Percentiles rank a stretch among this genome's conserved stretches.
phyloP scores from a whole-genome alignment of 2,329 filamentous ascomycete species.

The Sporothrix luriei region DNA sequence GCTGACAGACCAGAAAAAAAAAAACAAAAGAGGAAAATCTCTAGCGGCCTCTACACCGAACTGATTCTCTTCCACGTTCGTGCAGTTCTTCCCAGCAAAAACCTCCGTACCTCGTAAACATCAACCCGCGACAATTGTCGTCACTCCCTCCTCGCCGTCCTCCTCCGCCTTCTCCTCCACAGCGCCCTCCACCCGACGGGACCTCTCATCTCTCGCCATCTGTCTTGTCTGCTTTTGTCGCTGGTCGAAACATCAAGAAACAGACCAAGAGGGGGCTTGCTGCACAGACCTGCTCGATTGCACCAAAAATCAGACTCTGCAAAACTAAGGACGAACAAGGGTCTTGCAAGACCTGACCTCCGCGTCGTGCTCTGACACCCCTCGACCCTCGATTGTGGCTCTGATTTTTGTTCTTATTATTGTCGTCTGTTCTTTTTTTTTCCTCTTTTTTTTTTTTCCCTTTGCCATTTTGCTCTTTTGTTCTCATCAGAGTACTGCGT shows the following conservation, averaged over 20 bases:
- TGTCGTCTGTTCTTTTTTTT: not conserved
- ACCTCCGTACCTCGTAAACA: not conserved
- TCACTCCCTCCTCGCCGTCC: not conserved
- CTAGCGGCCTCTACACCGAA: not conserved
- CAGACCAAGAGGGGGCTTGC: slow-evolving; percentile 14
- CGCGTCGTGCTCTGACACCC: not conserved
- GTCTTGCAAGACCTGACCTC: not conserved
- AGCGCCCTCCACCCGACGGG: not conserved
- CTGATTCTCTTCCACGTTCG: not conserved
- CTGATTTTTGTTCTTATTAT: not conserved
- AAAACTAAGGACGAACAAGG: slow-evolving; percentile 28
- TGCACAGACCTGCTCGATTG: slow-evolving; percentile 20
- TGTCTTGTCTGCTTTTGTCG: slow-evolving; percentile 18
- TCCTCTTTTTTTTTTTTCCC: not conserved
- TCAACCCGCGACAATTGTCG: too few species aligned
- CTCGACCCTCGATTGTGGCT: not conserved
- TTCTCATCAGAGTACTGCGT: not conserved
- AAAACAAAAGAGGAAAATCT: slow-evolving; percentile 20
- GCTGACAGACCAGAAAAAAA: slow-evolving; percentile 26
- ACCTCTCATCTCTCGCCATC: not conserved
- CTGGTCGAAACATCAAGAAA: slow-evolving; percentile 32
- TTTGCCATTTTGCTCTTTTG: not conserved
- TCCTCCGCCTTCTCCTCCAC: not conserved
- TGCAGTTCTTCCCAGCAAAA: not conserved
- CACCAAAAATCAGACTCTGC: not conserved